These are phyloP conservation scores for Mortierella sp. DNA, from an alignment of 371 early-diverging fungal genomes.

Conservation along the genomic window DNA sequence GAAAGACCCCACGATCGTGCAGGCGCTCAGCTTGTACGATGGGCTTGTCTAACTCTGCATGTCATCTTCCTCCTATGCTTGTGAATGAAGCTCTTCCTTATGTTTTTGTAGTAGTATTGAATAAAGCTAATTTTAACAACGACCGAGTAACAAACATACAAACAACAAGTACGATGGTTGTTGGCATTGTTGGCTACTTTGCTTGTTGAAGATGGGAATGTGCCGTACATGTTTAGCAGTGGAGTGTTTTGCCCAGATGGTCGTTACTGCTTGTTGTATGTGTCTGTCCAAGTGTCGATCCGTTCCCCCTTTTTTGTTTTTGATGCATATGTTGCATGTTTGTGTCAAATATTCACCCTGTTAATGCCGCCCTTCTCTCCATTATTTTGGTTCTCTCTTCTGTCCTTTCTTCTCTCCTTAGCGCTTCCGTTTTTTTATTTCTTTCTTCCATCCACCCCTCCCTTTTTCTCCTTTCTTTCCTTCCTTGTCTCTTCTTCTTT, in stretches of 20 bases:
- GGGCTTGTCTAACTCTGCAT: conserved; percentile 76
- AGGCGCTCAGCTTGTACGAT: conserved; percentile 90
- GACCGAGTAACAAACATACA: too few species aligned
- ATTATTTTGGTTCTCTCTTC: not conserved
- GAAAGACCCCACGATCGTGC: conserved; percentile 91
- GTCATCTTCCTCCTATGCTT: not conserved
- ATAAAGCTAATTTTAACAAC: too few species aligned
- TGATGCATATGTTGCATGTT: too few species aligned
- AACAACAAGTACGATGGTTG: not conserved
- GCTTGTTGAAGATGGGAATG: not conserved
- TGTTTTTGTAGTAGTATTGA: not conserved
- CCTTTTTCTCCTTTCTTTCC: not conserved
- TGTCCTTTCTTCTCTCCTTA: not conserved
- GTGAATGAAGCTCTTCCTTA: not conserved
- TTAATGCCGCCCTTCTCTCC: not conserved
- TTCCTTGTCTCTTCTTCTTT: too few species aligned
- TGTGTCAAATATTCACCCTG: not conserved
- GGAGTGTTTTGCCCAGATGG: not conserved
- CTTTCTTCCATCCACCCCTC: not conserved
- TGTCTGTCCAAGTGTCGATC: not conserved
- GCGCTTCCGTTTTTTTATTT: not conserved
- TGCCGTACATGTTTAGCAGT: not conserved
- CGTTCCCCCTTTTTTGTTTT: not conserved
- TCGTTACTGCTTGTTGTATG: not conserved
- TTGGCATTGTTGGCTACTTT: not conserved